phyloP scores from a whole-genome alignment of 2,329 filamentous ascomycete species.

The Epichloe uncinata region DNA sequence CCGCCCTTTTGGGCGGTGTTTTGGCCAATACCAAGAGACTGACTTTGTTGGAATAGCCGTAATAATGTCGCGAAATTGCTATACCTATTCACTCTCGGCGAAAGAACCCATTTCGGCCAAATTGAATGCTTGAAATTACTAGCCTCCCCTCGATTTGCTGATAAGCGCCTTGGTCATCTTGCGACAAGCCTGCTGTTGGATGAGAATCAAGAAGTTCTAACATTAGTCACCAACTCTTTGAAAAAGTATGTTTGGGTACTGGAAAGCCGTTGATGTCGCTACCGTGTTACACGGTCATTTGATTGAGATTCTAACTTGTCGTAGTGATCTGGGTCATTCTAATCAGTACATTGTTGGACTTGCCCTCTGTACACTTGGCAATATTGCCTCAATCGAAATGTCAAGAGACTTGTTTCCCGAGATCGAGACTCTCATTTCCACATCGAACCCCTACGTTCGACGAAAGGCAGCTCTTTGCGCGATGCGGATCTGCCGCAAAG shows the following conservation, averaged over 20 bases:
- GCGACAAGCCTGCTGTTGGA: constrained; percentile 93
- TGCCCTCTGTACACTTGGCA: constrained; percentile 88
- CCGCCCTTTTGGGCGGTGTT: too few relatives aligned
- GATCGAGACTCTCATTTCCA: constrained; percentile 83
- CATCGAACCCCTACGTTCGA: constrained; percentile 94
- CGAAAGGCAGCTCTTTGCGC: constrained; percentile 96
- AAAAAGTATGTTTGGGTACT: constrained; percentile 58
- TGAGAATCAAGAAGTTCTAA: constrained; percentile 97
- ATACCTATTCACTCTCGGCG: constrained; percentile 94
- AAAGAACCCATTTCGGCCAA: constrained; percentile 96
- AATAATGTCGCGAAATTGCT: constrained; percentile 98
- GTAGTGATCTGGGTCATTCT: constrained; percentile 84
- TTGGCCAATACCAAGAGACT: background rate
- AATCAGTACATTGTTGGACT: constrained; percentile 98
- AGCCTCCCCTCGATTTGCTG: constrained; percentile 90
- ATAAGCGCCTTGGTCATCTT: constrained; percentile 90
- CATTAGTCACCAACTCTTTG: constrained; percentile 90
- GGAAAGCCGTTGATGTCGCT: background rate
- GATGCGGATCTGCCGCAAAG: constrained; percentile 97
- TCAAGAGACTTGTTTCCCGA: constrained; percentile 92
- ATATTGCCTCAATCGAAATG: constrained; percentile 98
- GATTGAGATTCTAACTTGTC: constrained; percentile 8
- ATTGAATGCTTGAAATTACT: constrained; percentile 98
- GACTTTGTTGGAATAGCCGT: constrained; percentile 41
- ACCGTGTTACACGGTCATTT: background rate